A percentile compares a stretch with the other conserved stretches of the same genome.
These are phyloP conservation scores for Phialocephala sp. DNA, from an alignment of 2,329 filamentous ascomycete species.

Conservation along the genomic window DNA sequence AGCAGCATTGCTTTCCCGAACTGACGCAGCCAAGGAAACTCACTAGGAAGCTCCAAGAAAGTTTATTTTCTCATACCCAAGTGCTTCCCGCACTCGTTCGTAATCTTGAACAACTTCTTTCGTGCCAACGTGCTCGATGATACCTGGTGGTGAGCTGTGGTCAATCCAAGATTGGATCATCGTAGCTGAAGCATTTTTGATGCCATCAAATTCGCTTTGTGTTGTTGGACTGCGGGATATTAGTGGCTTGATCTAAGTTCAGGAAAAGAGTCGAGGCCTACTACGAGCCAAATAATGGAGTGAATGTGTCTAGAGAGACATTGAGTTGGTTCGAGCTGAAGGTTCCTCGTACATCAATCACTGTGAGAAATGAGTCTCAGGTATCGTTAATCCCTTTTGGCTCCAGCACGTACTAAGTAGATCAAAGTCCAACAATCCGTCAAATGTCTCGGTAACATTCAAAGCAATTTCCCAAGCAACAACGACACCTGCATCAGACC, in stretches of 20 bases:
- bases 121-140: constrained; percentile 23
- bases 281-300: constrained; percentile 3
- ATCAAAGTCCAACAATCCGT: constrained; percentile 21
- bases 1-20: not conserved
- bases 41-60: constrained; percentile 25
- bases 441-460: constrained; percentile 20
- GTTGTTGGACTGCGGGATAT: constrained; percentile 20
- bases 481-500: constrained; percentile 25
- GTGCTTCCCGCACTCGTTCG: constrained; percentile 17
- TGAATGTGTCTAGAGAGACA: constrained; percentile 18
- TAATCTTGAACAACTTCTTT: constrained; percentile 25
- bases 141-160: constrained; percentile 22
- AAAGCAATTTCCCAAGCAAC: constrained; percentile 26
- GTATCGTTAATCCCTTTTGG: not conserved
- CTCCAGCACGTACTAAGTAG: constrained; percentile 11
- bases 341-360: constrained; percentile 28
- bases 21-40: not conserved
- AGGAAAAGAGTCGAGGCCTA: constrained; percentile 10
- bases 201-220: constrained; percentile 11
- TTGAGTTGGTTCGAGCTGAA: constrained; percentile 28
- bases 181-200: constrained; percentile 14
- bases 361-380: constrained; percentile 3
- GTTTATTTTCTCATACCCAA: constrained; percentile 25
- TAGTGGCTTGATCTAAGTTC: not conserved
- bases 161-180: constrained; percentile 26